Evolutionary conservation across 2,329 filamentous ascomycete species (phyloP), one percentile per base, ranked within the genome.

Genomic region (Ceratocystis alfenasii): DNA sequence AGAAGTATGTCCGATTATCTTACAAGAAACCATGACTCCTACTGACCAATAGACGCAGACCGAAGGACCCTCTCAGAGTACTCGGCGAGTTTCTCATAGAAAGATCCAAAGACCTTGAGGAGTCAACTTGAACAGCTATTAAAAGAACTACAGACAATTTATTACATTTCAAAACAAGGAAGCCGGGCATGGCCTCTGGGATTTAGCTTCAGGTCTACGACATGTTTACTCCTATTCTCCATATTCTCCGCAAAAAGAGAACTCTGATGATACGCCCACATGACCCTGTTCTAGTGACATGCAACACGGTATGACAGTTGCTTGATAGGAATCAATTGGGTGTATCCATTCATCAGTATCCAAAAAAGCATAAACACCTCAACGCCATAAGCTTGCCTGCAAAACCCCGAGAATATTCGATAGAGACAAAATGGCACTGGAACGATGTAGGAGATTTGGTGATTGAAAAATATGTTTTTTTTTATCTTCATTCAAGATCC

Each of bases 81-180:
- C 75, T 91, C 2, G 87, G 87, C 59, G 87, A 90, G 73, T 90
- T 82, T 72, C 75, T 91, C 3, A 76, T 90, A 64, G 81, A 87
- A 72, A 83, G 81, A 65, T 88, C 86, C 3, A 84, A 78, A 69
- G 87, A 89, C 69, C 68, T 87, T 25, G 87, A 89, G 73, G 72
- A 71, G 0, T 71, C 25, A n/a, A 64, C 61, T 25, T 68, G 17
- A 33, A 41, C 20, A 57, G 36, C 10, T 41, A 15, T 41, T 41
- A 4, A 41, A 41, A 41, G 12, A 12, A 5, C 36, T 12, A 15
- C 3, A 41, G 10, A 41, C 3, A 41, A 41, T 41, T 41, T 41
- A 41, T 12, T 20, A 66, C 10, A 44, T 15, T 53, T 25, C 2
- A 20, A n/a, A 53, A 20, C 48, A 8, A 20, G 7, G 10, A 20